Base-by-base conservation (phyloP, 805 yeast genomes). In the Ogataea siamensis region DNA sequence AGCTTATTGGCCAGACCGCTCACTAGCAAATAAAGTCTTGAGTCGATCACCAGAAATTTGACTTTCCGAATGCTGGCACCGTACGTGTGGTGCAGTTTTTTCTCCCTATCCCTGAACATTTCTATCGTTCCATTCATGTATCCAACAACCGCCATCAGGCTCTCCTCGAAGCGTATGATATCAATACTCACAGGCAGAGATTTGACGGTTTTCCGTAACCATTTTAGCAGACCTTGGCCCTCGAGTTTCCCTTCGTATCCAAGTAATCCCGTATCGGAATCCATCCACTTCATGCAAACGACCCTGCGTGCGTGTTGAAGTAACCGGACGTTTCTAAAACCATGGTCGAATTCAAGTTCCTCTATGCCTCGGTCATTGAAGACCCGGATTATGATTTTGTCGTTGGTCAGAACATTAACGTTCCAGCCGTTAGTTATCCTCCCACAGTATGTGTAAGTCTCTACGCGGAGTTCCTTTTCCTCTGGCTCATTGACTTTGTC, bases 61-160 rank as follows among this genome's bases (percentile, higher is more conserved):
- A 49, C 31, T n/a, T 44, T 40, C 15, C 53, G 45, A 2, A 49
- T 32, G 17, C 42, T 36, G 11, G 43, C 45, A 9, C 40, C 44
- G 28, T 42, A 32, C 6, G 30, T 14, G 19, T 30, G 18, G 5
- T n/a, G 27, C 15, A 32, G 5, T 5, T 14, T 18, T 22, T 8
- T 8, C 7, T 28, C 20, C 15, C 7, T 16, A 3, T 27, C n/a
- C 12, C 23, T 24, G 14, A 28, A 29, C 15, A 28, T 17, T 20
- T 31, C 34, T 7, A 36, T 7, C 4, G n/a, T 25, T 9, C 40
- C 40, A 26, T 27, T 37, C 40, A 31, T 37, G 24, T 25, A 31
- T 8, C 40, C 40, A 31, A 37, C 13, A 14, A 22, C 35, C 5
- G 12, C 16, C 18, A 23, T 12, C 12, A 29, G 17, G 3, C n/a